Evolutionary conservation across 1,139 yeast species (phyloP), one percentile per base, ranked within the genome.

Genomic region (Kodamaea suecica): DNA sequence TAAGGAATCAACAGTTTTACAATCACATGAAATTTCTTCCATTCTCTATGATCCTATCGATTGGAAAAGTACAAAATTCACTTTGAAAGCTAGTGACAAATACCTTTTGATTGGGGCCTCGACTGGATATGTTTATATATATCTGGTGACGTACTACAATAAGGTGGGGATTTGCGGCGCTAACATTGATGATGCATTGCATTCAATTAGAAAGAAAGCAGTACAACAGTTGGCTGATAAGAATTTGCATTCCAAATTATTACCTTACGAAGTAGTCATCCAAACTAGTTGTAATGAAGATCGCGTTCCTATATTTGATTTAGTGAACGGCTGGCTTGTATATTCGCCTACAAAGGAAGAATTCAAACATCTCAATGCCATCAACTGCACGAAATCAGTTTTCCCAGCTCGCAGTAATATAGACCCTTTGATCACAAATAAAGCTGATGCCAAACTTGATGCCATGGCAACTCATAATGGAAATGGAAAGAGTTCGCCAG

Each of bases 271-370:
- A 7, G 34, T 64, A 5, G 26, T 61, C 5, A 43, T 67, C 15
- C 53, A 54, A 36, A 64, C 76, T 3, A 66, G 73, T 39, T 48
- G 63, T 20, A 49, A 54, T 16, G 25, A 33, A 5, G 73, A 70
- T 37, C 57, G 52, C 5, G 47, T 52, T 10, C 70, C 78, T 1
- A 63, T 77, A 4, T 75, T 70, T 52, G 81, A 76, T 45, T 44
- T 77, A 9, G 64, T 65, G 26, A 78, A 77, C 4, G 57, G 70
- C 33, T 73, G 77, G 72, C 50, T 78, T 23, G 73, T 67, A 1
- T 78, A 73, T 45, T 69, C 66, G 4, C 75, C 78, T 4, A 55
- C 62, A 3, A 60, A 58, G 36, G 42, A 40, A 5, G 75, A 68
- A 44, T 64, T 61, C 44, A 49, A 55, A 23, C 62, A 59, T 30